Base-by-base conservation (phyloP, 345 rosid genomes). In the Heritiera fomes region DNA sequence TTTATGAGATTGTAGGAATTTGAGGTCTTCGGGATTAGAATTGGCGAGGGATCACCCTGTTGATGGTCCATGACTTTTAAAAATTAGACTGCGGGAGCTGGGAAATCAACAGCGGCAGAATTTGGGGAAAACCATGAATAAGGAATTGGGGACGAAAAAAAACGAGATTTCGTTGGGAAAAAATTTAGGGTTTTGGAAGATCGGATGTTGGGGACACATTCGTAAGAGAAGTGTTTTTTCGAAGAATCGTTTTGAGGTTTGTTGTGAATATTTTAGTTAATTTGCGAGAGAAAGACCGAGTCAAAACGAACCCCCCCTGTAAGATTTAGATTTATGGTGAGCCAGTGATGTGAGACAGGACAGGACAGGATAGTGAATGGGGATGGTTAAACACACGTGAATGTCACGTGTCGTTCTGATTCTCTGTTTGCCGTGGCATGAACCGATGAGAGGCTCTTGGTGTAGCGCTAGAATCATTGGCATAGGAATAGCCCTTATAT, bases 1-100 rank as follows among this genome's bases (percentile, higher is more conserved):
- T 77, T 81, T 15, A 82, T 69, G 61, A 85, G 78, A 60, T 86
- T 71, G 60, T 82, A 82, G n/a, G 93, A 83, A 58, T 87, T 87
- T 18, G 84, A 77, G 17, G 69, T 15, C 65, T 76, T 86, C 68
- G 77, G 50, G 28, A 68, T 13, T 6, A 41, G 52, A 14, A 70
- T 60, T 46, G 67, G 64, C 3, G 74, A 15, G 17, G 30, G 75
- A 82, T 86, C 84, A 32, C 4, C 78, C 30, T 73, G 81, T 79
- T 78, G 85, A 60, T 75, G 79, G 75, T 69, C 85, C 87, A 79
- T 87, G 34, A 12, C 61, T 18, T 0, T 3, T 47, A 20, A 10
- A 46, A 62, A 23, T 9, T 28, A 18, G 17, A 9, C 47, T 2
- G 11, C n/a, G 52, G 52, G 52, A 52, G 14, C 18, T 15, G 46